Conservation (phyloP, 164 flowering plant genomes). For the Vitis vinifera region ASM3070453v1 NC_081823.1:22266001-22266500, state of each 20-base stretch:
- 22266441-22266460: constrained; percentile 43
- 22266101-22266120: constrained; percentile 47
- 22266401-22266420: constrained; percentile 45
- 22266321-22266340: constrained; percentile 18
- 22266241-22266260: constrained; percentile 88
- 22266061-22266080: constrained; percentile 91
- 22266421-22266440: constrained; percentile 72
- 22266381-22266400: constrained; percentile 26
- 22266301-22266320: constrained; percentile 26
- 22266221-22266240: constrained; percentile 82
- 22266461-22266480: constrained; percentile 43
- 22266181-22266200: constrained; percentile 6
- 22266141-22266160: constrained; percentile 33
- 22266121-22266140: constrained; percentile 34
- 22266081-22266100: constrained; percentile 87
- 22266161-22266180: constrained; percentile 13
- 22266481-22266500: constrained; percentile 53
- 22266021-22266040: constrained; percentile 33
- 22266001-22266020: constrained; percentile 28
- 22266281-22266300: constrained; percentile 84
- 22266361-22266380: constrained; percentile 6
- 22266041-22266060: constrained; percentile 67
- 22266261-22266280: constrained; percentile 77
- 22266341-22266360: constrained; percentile 9
- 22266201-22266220: constrained; percentile 40